Evolutionary conservation across 768 basidiomycete species (phyloP), one percentile per base, ranked within the genome.

Genomic region (Amanita fuliginea): DNA sequence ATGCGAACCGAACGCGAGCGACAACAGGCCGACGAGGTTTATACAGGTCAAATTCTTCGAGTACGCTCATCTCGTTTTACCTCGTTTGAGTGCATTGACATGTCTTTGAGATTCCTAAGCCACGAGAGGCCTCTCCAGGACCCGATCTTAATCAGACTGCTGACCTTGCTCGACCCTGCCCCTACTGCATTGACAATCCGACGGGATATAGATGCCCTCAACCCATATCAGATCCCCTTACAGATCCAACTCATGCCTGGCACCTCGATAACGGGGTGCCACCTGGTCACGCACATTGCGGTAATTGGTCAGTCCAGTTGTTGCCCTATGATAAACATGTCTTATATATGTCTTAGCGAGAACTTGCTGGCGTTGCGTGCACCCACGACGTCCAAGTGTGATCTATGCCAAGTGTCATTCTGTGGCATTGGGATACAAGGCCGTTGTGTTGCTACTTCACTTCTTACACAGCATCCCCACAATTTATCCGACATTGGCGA

Each of bases 191-290:
- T 13, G 78, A 77, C 45, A 91, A 92, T 56, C 71, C 73, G 5
- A 86, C 74, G 56, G 86, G 83, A 2, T 92, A 86, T 85, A 70
- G 72, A 55, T 92, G 89, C 59, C 81, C 86, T n/a, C 74, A 78
- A 44, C 89, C 89, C 33, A 79, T 92, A 21, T 67, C 77, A 7
- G 86, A 91, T 65, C 88, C 85, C 40, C 71, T 66, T 11, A 62
- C 66, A 16, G 83, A 90, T 60, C 66, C 77, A 2, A 85, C 84
- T 22, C 71, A 77, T 56, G 87, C 86, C 3, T 89, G 86, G 84
- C 80, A 72, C 51, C 63, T 85, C 26, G 86, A 89, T 33, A 79
- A 88, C 44, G 89, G 89, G 33, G 57, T 73, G 4, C 89, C 89
- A 2, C 83, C 86, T 0, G 89, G 87, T 16, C 89, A 92, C 55